Base-by-base conservation (phyloP, 352 stramenopile species). In the Pythium phragmiticola region DNA sequence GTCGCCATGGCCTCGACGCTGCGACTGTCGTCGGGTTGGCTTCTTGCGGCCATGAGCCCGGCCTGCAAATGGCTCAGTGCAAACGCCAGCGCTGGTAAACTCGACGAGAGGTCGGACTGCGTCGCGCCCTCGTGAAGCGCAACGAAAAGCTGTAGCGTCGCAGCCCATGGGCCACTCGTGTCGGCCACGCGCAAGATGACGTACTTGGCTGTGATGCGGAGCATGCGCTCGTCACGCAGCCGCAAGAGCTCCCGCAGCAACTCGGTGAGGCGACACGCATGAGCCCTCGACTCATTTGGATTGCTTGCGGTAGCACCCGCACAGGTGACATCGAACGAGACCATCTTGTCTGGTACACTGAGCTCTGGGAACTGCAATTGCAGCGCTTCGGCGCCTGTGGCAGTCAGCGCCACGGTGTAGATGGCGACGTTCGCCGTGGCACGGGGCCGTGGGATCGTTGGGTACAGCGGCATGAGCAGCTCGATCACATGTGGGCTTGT, bases 31-130 rank as follows among this genome's bases (percentile, higher is more conserved):
- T 62, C 48, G 7, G 16, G 41, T 34, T 26, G 47, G n/a, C 12
- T 39, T 33, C 41, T 55, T 6, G 74, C 58, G 41, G 77, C 73
- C 13, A 74, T 67, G 17, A 89, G 69, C 14, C 73, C 68, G 0
- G 76, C 55, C 65, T 89, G 82, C 37, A 92, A 64, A 52, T 92
- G 82, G 51, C 70, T 71, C 26, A 85, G 34, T n/a, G 87, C 74
- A 26, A 88, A 72, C 30, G 84, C 77, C 57, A 89, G 89, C 2
- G 81, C 73, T 21, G 72, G 65, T 9, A 89, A 69, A 50, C 72
- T 60, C 23, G 37, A n/a, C n/a, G 53, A 67, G 55, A 69, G 57
- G 6, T 26, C 56, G 3, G 55, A 56, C 19, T 46, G 54, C 23
- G 63, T 57, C 7, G 70, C 62, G 36, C 65, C 50, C 3, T 78